Base-by-base conservation (phyloP, 164 flowering plant genomes). In the Dillenia suffruticosa region DNA sequence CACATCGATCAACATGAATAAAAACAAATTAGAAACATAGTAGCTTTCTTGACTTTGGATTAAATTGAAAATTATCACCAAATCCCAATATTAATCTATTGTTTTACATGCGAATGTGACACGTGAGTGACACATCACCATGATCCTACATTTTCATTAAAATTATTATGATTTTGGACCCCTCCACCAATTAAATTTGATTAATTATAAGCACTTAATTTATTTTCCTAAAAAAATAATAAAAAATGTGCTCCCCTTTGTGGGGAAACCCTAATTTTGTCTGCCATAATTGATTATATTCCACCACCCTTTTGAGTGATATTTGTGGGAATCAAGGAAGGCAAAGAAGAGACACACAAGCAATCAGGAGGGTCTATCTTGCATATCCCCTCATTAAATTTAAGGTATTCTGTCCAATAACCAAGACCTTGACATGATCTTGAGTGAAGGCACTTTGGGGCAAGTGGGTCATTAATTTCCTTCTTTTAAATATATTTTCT, bases 191-290 rank as follows among this genome's bases (percentile, higher is more conserved):
- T 59, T 60, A 51, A n/a, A 24, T 40, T 67, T 51, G 16, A 66
- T 45, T 46, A 15, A 44, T n/a, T 50, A 32, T 24, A 44, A 22
- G n/a, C 54, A 50, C 54, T 56, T 17, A 68, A 45, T 44, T 32
- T 44, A 59, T n/a, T 51, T 19, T 19, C 22, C 22, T 19, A 19
- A 19, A 19, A 19, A 19, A 19, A 19, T 19, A 19, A 19, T 19
- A 55, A 15, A 43, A 11, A 50, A 14, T 46, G 52, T 6, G 14
- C 26, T 32, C 48, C 46, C 61, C 49, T 53, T 62, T 70, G 75
- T 65, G 81, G 83, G 70, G 71, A 70, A 71, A 65, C 70, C 69
- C 69, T 46, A 67, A 74, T 74, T 11, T 69, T 83, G 88, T 81
- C 85, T 69, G 85, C 88, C 88, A 81, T 76, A 62, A 8, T 44